phyloP scores from a whole-genome alignment of 495 filamentous ascomycete genomes.

The Penicillium cinerascens region DNA sequence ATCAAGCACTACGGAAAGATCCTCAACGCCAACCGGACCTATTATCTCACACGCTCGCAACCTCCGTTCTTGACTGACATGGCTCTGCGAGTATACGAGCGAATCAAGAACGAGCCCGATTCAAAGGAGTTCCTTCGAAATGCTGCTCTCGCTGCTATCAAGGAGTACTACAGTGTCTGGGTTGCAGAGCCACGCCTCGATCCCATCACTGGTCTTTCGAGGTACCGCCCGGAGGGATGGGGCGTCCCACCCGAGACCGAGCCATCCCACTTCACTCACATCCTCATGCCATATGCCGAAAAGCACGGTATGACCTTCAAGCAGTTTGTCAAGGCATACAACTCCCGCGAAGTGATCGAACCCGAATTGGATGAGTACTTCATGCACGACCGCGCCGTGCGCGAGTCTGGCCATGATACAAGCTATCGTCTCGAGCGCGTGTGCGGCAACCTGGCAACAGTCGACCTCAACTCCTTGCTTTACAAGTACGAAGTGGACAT shows the following conservation, averaged over 20 bases:
- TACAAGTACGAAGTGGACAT: conserved; percentile 98
- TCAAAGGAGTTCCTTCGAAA: conserved; percentile 72
- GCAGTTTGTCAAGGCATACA: conserved; percentile 85
- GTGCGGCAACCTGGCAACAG: conserved; percentile 84
- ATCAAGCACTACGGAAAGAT: conserved; percentile 98
- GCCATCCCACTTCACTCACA: conserved; percentile 78
- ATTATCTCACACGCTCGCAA: conserved; percentile 91
- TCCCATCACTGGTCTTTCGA: conserved; percentile 73
- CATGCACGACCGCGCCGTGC: conserved; percentile 87
- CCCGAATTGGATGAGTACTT: conserved; percentile 93
- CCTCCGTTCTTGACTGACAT: conserved; percentile 97
- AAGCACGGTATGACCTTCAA: conserved; percentile 78
- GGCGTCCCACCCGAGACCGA: conserved; percentile 96
- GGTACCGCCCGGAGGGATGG: conserved; percentile 82
- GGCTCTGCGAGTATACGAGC: conserved; percentile 84
- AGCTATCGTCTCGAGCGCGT: conserved; percentile 86
- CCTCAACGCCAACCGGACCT: conserved; percentile 91
- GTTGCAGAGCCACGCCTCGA: conserved; percentile 76
- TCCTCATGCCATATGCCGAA: conserved; percentile 79
- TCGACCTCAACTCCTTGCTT: conserved; percentile 88
- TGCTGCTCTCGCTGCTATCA: conserved; percentile 86
- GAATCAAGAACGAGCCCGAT: conserved; percentile 75
- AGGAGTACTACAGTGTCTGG: conserved; percentile 95
- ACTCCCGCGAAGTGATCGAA: conserved; percentile 69
- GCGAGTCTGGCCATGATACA: conserved; percentile 97